Percentiles rank a stretch among this genome's conserved stretches.
These are phyloP conservation scores for Krasilnikovozyma curviuscula DNA, from an alignment of 768 basidiomycete species.

Conservation along the genomic window DNA sequence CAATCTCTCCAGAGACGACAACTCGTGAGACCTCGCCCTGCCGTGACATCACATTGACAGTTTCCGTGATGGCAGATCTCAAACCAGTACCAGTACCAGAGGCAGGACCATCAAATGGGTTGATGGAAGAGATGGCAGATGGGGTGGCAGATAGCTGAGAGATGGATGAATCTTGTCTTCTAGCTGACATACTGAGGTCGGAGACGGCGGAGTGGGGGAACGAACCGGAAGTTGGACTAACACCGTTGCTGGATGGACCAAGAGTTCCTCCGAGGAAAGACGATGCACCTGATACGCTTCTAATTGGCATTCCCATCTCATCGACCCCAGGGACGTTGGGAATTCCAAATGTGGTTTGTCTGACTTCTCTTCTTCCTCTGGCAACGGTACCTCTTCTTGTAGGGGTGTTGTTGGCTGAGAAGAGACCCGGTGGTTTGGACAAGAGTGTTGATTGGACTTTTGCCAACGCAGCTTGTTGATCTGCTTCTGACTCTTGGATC, in stretches of 20 bases:
- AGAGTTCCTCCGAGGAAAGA: neutral
- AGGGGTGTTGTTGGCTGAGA: constrained; percentile 2
- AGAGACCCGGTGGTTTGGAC: constrained; percentile 19
- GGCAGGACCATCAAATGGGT: constrained; percentile 20
- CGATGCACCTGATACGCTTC: neutral
- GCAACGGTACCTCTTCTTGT: constrained; percentile 20
- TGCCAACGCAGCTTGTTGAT: constrained; percentile 24
- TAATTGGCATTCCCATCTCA: too few species aligned
- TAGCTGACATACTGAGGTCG: constrained; percentile 2
- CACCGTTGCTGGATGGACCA: constrained; percentile 1
- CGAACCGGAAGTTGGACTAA: constrained; percentile 11
- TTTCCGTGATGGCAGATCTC: constrained; percentile 26
- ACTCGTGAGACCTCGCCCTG: constrained; percentile 23
- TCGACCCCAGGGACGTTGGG: constrained; percentile 12
- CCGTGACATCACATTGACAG: constrained; percentile 27
- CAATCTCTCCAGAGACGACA: constrained; percentile 29
- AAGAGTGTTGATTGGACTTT: constrained; percentile 26
- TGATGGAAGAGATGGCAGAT: constrained; percentile 18
- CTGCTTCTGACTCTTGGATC: constrained; percentile 26
- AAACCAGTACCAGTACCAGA: constrained; percentile 19
- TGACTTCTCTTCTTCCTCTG: constrained; percentile 27
- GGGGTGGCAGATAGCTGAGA: constrained; percentile 16
- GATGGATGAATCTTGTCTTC: constrained; percentile 2
- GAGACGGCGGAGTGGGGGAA: constrained; percentile 13
- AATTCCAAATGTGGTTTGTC: constrained; percentile 26